Evolutionary conservation across 2,329 filamentous ascomycete genomes (phyloP).

Genomic region (Fusarium devonianum): DNA sequence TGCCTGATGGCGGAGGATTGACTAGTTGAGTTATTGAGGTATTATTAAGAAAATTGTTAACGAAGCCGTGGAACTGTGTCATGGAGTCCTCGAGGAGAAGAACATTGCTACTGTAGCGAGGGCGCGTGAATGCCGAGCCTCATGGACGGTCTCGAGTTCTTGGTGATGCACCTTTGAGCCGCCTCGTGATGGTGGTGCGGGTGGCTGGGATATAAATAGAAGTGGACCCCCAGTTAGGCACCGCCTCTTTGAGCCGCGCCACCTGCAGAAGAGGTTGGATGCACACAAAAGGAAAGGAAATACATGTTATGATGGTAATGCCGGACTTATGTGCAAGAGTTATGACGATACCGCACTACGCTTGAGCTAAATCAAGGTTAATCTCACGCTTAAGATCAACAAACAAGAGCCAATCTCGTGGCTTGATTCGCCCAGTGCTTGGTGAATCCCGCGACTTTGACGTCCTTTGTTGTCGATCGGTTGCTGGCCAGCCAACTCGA

Average conservation of each 20-base stretch:
- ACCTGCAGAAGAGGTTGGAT: conserved; percentile 19
- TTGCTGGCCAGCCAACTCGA: neutral
- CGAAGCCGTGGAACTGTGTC: neutral
- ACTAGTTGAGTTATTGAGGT: neutral
- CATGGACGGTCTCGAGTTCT: neutral
- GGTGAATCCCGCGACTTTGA: too few relatives aligned
- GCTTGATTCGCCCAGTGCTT: neutral
- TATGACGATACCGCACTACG: neutral
- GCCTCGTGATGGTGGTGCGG: conserved; percentile 6
- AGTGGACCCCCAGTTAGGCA: conserved; percentile 18
- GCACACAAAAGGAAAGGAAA: neutral
- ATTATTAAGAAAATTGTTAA: neutral
- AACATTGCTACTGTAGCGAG: neutral
- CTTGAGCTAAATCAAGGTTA: too few relatives aligned
- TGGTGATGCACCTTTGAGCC: conserved; percentile 20
- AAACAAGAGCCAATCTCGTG: conserved; percentile 28
- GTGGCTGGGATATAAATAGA: conserved; percentile 31
- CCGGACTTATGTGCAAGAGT: neutral
- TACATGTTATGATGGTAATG: conserved; percentile 7
- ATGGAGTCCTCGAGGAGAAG: conserved; percentile 2
- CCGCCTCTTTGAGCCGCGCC: conserved; percentile 30
- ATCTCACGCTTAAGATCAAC: conserved; percentile 1
- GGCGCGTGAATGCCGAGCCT: neutral
- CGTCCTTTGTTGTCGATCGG: neutral
- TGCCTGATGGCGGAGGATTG: neutral